Percentiles rank a stretch among this genome's conserved stretches.
phyloP scores from a whole-genome alignment of 1,284 basidiomycete species.

The Inonotus hispidus region DNA sequence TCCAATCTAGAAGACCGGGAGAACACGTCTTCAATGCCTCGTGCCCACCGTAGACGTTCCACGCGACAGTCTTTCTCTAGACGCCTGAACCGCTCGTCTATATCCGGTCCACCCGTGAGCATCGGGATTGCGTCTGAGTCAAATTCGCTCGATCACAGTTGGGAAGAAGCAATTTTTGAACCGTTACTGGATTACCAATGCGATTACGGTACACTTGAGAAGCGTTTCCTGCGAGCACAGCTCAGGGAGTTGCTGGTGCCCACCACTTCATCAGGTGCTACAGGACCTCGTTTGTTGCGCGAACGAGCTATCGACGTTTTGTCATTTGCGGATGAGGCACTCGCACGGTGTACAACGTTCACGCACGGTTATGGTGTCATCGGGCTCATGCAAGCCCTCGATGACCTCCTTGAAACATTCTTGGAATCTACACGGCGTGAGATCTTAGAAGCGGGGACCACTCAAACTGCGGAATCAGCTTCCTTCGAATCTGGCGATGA shows the following conservation, averaged over 20 bases:
- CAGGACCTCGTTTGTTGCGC: constrained; percentile 57
- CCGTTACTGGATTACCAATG: constrained; percentile 87
- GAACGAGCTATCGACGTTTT: constrained; percentile 73
- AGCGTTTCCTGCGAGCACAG: constrained; percentile 55
- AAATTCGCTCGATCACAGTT: constrained; percentile 48
- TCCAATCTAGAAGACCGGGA: constrained; percentile 22
- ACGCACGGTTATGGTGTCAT: constrained; percentile 83
- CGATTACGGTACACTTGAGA: constrained; percentile 76
- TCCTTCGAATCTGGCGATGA: constrained; percentile 46
- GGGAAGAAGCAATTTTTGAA: constrained; percentile 88
- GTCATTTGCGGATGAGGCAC: constrained; percentile 71
- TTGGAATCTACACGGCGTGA: constrained; percentile 57
- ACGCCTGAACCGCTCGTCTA: constrained; percentile 33
- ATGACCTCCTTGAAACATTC: constrained; percentile 64
- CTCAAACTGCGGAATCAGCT: constrained; percentile 29
- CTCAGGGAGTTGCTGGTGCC: constrained; percentile 41
- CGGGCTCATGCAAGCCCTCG: constrained; percentile 69
- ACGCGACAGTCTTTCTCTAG: constrained; percentile 20
- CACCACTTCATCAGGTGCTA: constrained; percentile 31
- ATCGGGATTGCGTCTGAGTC: constrained; percentile 26
- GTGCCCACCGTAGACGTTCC: constrained; percentile 14
- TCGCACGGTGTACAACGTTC: constrained; percentile 68
- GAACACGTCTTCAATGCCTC: constrained; percentile 11
- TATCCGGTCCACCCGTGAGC: constrained; percentile 23
- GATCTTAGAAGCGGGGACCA: constrained; percentile 37